phyloP scores from a whole-genome alignment of 2,329 filamentous ascomycete genomes.

The Fusarium cyanostomum region DNA sequence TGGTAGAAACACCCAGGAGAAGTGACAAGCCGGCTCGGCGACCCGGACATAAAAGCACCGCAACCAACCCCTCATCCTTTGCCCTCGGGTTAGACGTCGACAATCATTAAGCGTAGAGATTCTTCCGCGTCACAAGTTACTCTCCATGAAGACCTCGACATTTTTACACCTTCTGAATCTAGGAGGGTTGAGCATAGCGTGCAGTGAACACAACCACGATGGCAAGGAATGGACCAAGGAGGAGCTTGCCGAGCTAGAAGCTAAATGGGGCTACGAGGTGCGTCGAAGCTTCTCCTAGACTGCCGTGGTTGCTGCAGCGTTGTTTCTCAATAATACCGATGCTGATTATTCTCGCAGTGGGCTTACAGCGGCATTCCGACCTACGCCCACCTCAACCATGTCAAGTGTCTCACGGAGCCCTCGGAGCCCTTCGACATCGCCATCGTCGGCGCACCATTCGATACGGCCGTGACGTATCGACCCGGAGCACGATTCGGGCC shows the following conservation, averaged over 20 bases:
- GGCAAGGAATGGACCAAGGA: conserved; percentile 60
- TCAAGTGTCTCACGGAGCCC: conserved; percentile 75
- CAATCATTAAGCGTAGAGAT: background rate
- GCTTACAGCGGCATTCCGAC: conserved; percentile 77
- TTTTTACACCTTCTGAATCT: background rate
- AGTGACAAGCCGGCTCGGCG: background rate
- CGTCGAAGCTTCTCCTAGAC: conserved; percentile 28
- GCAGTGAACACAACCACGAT: conserved; percentile 33
- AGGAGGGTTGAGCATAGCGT: background rate
- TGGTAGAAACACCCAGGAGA: background rate
- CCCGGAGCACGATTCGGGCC: conserved; percentile 79
- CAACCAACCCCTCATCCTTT: background rate
- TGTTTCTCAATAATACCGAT: background rate
- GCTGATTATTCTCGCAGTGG: conserved; percentile 44
- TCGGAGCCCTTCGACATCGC: conserved; percentile 74
- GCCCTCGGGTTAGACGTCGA: background rate
- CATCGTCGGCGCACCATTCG: conserved; percentile 77
- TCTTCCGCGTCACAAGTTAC: background rate
- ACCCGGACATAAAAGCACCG: background rate
- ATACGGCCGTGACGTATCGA: conserved; percentile 76
- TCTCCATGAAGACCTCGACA: background rate
- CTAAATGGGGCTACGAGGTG: conserved; percentile 68
- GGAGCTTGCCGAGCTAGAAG: conserved; percentile 61
- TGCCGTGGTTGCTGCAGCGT: background rate
- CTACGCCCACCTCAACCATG: conserved; percentile 76